phyloP scores from a whole-genome alignment of 768 basidiomycete species.

The Phlebiopsis gigantea region DNA sequence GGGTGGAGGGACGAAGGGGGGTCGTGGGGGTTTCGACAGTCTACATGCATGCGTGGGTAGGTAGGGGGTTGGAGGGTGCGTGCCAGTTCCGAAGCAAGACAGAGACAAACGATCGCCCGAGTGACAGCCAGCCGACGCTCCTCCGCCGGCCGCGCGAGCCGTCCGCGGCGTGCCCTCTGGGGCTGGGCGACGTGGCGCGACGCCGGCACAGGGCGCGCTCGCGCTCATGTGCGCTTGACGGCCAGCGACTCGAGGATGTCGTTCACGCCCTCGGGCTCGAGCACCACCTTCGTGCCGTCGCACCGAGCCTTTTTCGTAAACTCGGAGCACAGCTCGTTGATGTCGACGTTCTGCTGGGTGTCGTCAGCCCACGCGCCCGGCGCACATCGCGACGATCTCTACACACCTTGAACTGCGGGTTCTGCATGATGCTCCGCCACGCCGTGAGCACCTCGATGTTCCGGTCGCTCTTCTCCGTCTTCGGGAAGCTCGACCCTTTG shows the following conservation, averaged over 20 bases:
- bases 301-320: slow-evolving; percentile 80
- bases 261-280: slow-evolving; percentile 46
- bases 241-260: slow-evolving; percentile 39
- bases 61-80: no score
- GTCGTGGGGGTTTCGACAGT: no score
- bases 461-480: slow-evolving; percentile 60
- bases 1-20: no score
- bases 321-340: slow-evolving; percentile 73
- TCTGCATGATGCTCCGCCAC: slow-evolving; percentile 70
- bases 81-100: no score
- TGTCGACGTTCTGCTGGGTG: slow-evolving; percentile 57
- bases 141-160: not conserved
- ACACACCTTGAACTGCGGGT: slow-evolving; percentile 72
- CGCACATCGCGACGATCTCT: not conserved
- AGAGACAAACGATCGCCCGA: not conserved
- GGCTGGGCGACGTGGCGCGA: not conserved
- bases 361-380: not conserved
- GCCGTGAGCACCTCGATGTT: slow-evolving; percentile 77
- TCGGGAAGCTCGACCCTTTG: slow-evolving; percentile 62
- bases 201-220: not conserved
- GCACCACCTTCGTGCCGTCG: slow-evolving; percentile 78
- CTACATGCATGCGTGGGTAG: no score
- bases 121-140: not conserved
- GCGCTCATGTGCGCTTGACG: slow-evolving; percentile 17
- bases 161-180: not conserved